Conservation (phyloP, 2,329 filamentous ascomycete species). For the Arthrobotrys sphaeroides region DNA sequence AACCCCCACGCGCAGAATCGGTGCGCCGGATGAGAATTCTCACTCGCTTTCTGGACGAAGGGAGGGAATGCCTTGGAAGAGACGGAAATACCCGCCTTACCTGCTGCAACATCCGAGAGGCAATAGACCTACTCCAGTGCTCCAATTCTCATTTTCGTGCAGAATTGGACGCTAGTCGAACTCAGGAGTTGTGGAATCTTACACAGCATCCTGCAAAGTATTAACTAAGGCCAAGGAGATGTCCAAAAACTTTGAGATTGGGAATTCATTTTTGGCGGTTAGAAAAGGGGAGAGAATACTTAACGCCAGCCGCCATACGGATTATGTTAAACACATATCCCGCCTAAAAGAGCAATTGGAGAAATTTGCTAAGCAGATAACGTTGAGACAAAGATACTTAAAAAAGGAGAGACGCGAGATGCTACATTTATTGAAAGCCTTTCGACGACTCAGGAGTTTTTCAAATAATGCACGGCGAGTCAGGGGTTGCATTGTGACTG, state of each 20-base stretch:
- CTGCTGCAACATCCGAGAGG: constrained; percentile 10
- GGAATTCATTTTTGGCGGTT: not conserved
- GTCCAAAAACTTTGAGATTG: constrained; percentile 1
- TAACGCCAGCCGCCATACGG: not conserved
- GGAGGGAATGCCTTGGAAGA: not conserved
- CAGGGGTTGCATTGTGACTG: not conserved
- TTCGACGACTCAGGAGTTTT: not conserved
- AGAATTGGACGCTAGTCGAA: not conserved
- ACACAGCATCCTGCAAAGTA: not conserved
- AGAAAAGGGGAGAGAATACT: not conserved
- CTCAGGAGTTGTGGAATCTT: not conserved
- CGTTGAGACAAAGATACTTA: not conserved
- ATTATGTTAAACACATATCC: not conserved
- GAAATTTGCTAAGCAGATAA: constrained; percentile 3
- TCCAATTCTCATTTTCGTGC: not conserved
- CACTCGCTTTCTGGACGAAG: not conserved
- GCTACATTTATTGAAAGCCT: not conserved
- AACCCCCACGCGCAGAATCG: constrained; percentile 1
- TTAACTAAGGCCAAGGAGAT: not conserved
- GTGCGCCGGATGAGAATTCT: constrained; percentile 14
- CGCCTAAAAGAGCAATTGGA: not conserved
- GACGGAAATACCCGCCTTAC: not conserved
- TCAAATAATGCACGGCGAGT: not conserved
- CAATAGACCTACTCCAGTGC: not conserved
- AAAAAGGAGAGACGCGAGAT: not conserved